Base-by-base conservation (phyloP, 768 basidiomycete species). In the Trametes villosa region DNA sequence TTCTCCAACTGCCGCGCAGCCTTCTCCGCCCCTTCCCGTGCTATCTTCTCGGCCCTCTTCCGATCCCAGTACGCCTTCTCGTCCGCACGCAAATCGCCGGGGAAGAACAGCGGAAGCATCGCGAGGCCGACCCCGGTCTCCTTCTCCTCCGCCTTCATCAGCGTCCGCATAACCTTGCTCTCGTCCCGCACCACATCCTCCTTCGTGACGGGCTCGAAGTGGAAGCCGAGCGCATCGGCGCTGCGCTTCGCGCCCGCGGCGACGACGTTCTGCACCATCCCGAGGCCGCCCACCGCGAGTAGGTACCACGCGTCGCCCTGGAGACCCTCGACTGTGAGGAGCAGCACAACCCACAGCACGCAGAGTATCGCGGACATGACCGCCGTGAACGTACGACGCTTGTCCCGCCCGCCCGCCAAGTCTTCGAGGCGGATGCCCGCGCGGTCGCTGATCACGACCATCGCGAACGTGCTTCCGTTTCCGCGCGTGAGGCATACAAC, bases 381-480 rank as follows among this genome's bases (percentile, higher is more conserved):
- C 15, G 53, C 50, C 7, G 68, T 68, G 26, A n/a, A 41, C 31
- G 24, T n/a, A 17, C 44, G n/a, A 18, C 58, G 59, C 36, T 59
- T 62, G 30, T 59, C 65, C 18, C 67, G 57, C 15, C 65, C 66
- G 11, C 48, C 65, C 9, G 75, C 75, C n/a, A 76, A 65, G 53
- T 74, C 74, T 47, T 69, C 71, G 12, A 76, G 62, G 12, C 67
- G 61, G 38, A 74, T 41, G 3, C 72, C 71, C 7, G 38, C 30
- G 31, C 62, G 59, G 9, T 74, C 64, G 41, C 72, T 71, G 59
- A 68, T 64, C 57, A 74, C 67, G 58, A 75, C 73, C 29, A 73
- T 65, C 17, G 68, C 71, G 62, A 64, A 60, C 22, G 65, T 64
- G 54, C 64, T 65, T 13, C 73, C 71, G 60, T 74, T 74, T n/a